These are phyloP conservation scores for Melaleuca alternifolia DNA, from an alignment of 345 rosid genomes.

Conservation along the genomic window DNA sequence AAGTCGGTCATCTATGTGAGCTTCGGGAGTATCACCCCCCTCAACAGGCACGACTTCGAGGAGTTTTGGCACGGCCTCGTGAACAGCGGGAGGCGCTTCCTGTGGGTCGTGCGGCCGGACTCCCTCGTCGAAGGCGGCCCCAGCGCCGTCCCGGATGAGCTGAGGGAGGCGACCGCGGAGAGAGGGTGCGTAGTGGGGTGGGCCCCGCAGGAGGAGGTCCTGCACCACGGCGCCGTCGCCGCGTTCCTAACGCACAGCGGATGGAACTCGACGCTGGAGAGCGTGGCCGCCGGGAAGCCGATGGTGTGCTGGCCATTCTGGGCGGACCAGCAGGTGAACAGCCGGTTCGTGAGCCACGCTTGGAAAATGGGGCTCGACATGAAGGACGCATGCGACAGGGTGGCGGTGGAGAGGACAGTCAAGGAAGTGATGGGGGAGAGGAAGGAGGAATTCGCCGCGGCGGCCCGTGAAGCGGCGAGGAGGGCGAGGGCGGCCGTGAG, in stretches of 20 bases:
- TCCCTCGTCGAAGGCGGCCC: neutral
- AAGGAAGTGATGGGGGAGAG: constrained; percentile 45
- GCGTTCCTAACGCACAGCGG: constrained; percentile 66
- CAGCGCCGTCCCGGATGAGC: constrained; percentile 3
- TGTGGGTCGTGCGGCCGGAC: constrained; percentile 32
- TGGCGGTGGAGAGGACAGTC: constrained; percentile 39
- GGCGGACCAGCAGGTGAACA: constrained; percentile 51
- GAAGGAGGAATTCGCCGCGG: constrained; percentile 23
- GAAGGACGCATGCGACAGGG: constrained; percentile 48
- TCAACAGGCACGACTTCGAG: constrained; percentile 13
- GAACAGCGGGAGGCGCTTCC: constrained; percentile 21
- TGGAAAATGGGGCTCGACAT: constrained; percentile 67
- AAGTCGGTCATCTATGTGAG: constrained; percentile 31
- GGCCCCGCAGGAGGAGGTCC: constrained; percentile 39
- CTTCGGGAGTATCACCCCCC: constrained; percentile 26
- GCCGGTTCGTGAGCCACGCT: constrained; percentile 39
- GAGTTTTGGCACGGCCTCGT: constrained; percentile 37
- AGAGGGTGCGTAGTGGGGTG: constrained; percentile 16
- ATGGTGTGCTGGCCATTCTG: constrained; percentile 67
- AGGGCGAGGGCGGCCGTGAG: constrained; percentile 7
- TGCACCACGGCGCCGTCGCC: constrained; percentile 36
- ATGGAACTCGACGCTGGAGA: constrained; percentile 80
- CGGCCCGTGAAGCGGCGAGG: constrained; percentile 12
- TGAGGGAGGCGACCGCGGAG: constrained; percentile 1
- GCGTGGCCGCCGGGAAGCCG: constrained; percentile 46